Evolutionary conservation across 2,329 filamentous ascomycete genomes (phyloP), one percentile per base, ranked within the genome.

Genomic region (Mariannaea sp.): DNA sequence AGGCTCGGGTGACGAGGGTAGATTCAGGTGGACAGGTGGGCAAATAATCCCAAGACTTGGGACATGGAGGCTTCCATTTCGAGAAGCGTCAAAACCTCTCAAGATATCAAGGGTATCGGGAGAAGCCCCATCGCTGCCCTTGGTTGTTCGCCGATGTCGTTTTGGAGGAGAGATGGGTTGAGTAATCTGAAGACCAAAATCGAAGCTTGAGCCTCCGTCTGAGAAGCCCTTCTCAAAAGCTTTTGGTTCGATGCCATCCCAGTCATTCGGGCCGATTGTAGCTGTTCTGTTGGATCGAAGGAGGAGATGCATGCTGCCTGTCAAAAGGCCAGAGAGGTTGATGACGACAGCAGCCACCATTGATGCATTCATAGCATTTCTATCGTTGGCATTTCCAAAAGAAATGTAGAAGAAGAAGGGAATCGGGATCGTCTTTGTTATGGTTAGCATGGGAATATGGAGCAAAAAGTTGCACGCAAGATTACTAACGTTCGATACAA

Each of bases 271-370:
- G 49, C 70, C 78, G 44, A 85, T 82, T 20, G 81, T 81, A 10
- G 80, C 77, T 10, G 80, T 76, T 12, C 79, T 82, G 58, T 83
- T 86, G 3, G 85, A 84, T 58, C 86, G 81, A 43, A 90, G 75
- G 61, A 88, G 86, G 7, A 89, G 73, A 61, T 89, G 86, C 19
- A 89, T 76, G 13, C 84, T 80, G 4, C 85, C 84, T 13, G 82
- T 85, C 67, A 85, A 77, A 13, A 89, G 71, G 2, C 86, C 87
- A 0, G 85, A 85, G 2, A 87, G 75, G 64, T 88, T 88, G 13
- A 84, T 76, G 3, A 85, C 82, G 6, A 89, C 82, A 13, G 85
- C 81, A 20, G 84, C 83, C 33, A 88, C 80, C 76, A 87, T 84
- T 2, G 83, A 77, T 4, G 86, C 71, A 53, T 69, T 80, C 38